Conservation (phyloP, 164 flowering plant species). For the Platanus orientalis region DNA sequence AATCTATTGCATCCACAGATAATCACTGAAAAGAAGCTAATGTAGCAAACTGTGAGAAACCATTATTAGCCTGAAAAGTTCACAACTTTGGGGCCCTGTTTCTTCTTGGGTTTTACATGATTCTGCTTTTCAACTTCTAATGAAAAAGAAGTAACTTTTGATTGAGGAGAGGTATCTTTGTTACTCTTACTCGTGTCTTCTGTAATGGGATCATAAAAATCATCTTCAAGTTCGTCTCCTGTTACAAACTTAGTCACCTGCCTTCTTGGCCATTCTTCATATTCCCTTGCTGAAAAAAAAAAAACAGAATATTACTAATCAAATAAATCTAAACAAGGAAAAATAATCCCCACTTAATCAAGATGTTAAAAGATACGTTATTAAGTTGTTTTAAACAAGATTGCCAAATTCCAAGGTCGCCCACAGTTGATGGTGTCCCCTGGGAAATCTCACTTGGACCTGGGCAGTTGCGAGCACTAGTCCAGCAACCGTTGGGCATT, state of each 20-base stretch:
- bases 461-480: no score
- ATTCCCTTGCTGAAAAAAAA: conserved; percentile 27
- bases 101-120: conserved; percentile 47
- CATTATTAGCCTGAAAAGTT: conserved; percentile 57
- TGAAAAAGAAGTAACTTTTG: conserved; percentile 14
- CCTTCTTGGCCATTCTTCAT: conserved; percentile 31
- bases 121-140: conserved; percentile 17
- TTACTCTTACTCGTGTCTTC: conserved; percentile 21
- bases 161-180: conserved; percentile 10
- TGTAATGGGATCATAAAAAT: conserved; percentile 67
- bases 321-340: conserved; percentile 1
- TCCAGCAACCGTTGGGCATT: no score
- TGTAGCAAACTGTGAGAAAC: neutral
- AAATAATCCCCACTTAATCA: neutral
- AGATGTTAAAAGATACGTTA: neutral
- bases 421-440: neutral
- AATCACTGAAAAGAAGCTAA: no score
- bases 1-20: neutral
- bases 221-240: conserved; percentile 92
- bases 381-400: conserved; percentile 6
- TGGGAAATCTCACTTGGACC: no score
- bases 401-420: neutral
- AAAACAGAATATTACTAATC: neutral
- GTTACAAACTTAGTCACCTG: conserved; percentile 50
- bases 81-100: conserved; percentile 66